phyloP scores from a whole-genome alignment of 306 rosid species.

The Cajanus cajan region DNA sequence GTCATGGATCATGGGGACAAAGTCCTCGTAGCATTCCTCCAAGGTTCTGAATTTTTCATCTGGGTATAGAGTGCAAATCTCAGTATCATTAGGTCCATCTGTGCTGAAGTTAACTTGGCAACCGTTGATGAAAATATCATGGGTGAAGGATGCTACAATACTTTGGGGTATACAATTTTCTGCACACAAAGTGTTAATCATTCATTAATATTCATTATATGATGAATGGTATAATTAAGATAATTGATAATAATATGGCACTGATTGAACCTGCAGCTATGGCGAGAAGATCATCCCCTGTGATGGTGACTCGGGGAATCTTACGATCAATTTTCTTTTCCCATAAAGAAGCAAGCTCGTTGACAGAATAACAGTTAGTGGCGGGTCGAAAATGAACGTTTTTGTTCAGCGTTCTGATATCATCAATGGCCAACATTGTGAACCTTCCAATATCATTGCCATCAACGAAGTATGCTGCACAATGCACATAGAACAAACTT shows the following conservation, averaged over 20 bases:
- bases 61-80: constrained; percentile 53
- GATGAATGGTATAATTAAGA: neutral
- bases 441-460: constrained; percentile 67
- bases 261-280: constrained; percentile 58
- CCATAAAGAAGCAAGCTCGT: constrained; percentile 66
- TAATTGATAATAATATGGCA: too few species aligned
- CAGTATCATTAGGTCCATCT: constrained; percentile 46
- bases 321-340: constrained; percentile 57
- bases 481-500: constrained; percentile 24
- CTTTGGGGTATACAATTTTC: constrained; percentile 58
- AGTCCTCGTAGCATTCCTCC: constrained; percentile 67
- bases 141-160: constrained; percentile 73
- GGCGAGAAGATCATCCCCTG: constrained; percentile 51
- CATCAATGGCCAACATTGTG: constrained; percentile 52
- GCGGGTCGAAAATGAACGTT: constrained; percentile 67
- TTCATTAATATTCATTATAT: neutral
- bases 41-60: constrained; percentile 50
- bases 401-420: constrained; percentile 49
- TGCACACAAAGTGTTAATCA: too few species aligned
- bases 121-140: constrained; percentile 73
- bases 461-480: constrained; percentile 63
- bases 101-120: constrained; percentile 51
- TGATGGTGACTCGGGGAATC: constrained; percentile 55
- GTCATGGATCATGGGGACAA: constrained; percentile 30
- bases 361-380: constrained; percentile 45